A percentile compares a stretch with the other conserved stretches of the same genome.
Conservation (phyloP, 2,329 filamentous ascomycete species). For the Fusarium fracticaudum region DNA sequence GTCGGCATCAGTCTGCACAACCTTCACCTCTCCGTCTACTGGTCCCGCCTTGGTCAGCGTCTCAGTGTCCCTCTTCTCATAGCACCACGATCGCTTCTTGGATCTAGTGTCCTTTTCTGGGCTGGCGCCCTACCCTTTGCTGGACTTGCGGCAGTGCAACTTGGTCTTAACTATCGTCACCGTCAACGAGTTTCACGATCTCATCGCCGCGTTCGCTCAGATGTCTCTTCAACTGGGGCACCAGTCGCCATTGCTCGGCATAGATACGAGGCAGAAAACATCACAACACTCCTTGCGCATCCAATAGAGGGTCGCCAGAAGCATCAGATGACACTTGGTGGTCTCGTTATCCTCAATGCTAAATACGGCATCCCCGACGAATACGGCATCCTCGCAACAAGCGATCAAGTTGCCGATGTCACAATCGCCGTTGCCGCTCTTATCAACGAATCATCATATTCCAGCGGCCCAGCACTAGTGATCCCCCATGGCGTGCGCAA, state of each 20-base stretch:
- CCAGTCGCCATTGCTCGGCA: constrained; percentile 46
- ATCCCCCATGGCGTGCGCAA: constrained; percentile 56
- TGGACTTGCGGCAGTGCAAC: constrained; percentile 51
- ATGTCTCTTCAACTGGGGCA: constrained; percentile 14
- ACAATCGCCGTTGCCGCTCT: constrained; percentile 59
- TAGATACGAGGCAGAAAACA: constrained; percentile 57
- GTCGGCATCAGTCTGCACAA: constrained; percentile 53
- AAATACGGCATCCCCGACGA: constrained; percentile 56
- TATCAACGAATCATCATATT: constrained; percentile 46
- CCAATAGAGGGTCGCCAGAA: constrained; percentile 53
- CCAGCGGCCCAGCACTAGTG: constrained; percentile 43
- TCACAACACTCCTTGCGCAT: constrained; percentile 54
- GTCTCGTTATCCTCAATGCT: constrained; percentile 60
- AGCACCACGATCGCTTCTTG: constrained; percentile 43
- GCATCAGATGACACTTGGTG: constrained; percentile 47
- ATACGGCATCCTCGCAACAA: constrained; percentile 43
- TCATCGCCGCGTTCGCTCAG: constrained; percentile 7
- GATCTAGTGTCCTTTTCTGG: constrained; percentile 50
- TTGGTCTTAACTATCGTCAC: constrained; percentile 38
- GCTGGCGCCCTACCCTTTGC: constrained; percentile 52
- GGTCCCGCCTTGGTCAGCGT: constrained; percentile 57
- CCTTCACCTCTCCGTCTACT: constrained; percentile 58
- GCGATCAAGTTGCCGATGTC: constrained; percentile 60
- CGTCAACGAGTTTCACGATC: constrained; percentile 6
- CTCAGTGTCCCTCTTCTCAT: constrained; percentile 56